Base-by-base conservation (phyloP, 2,329 filamentous ascomycete species). In the Dactylellina parvicollis region DNA sequence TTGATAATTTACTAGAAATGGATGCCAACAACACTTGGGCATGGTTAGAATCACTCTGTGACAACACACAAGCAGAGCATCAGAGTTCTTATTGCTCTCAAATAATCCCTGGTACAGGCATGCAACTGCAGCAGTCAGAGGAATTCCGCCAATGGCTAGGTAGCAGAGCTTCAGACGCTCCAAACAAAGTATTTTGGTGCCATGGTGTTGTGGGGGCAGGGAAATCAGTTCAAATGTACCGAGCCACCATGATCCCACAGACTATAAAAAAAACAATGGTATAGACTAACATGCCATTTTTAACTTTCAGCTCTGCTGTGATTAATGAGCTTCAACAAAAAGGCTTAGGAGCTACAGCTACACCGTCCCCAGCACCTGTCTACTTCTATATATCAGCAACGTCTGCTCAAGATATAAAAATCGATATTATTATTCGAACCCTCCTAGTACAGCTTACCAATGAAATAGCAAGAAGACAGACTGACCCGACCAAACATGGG, bases 221-320 rank as follows among this genome's bases (percentile, higher is more conserved):
- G 24, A 62, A 62, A 44, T 62, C 57, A 16, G 40, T 46, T 1
- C 57, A 62, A 30, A 50, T 62, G 57, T 62, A 26, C n/a, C n/a
- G n/a, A n/a, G n/a, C n/a, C n/a, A n/a, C n/a, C n/a, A n/a, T n/a
- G n/a, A n/a, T n/a, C n/a, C n/a, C n/a, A n/a, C n/a, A n/a, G n/a
- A n/a, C 20, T 44, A 42, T 22, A 18, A 28, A 40, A 50, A 42
- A 42, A 50, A 2, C 26, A 16, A 34, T 26, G 14, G 4, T 14
- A n/a, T 40, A 18, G 3, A 59, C 5, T 22, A 4, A 56, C 22
- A 10, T 44, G 22, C 26, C n/a, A 44, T 46, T 36, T 16, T 34
- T 36, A 40, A 24, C 55, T 32, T 30, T 12, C 28, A 62, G 57
- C 38, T 50, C 57, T 18, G 32, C 34, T 24, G 44, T 50, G 4